These are phyloP conservation scores for Candida insectalens DNA, from an alignment of 805 yeast genomes.

Conservation along the genomic window DNA sequence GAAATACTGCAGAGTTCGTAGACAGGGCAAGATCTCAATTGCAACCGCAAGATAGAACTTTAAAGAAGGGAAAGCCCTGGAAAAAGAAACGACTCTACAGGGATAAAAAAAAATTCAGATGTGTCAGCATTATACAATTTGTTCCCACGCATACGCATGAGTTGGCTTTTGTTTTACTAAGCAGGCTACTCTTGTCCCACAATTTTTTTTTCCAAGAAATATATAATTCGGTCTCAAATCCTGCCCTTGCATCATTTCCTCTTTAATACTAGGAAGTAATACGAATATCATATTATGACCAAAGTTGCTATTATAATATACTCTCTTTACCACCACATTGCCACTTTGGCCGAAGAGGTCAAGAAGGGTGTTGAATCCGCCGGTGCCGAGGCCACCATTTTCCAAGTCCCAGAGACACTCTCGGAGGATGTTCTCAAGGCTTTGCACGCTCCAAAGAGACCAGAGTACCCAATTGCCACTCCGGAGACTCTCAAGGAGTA, in stretches of 20 bases:
- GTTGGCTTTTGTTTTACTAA: no score
- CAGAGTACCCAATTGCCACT: conserved; percentile 49
- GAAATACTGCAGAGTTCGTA: conserved; percentile 51
- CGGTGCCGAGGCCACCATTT: conserved; percentile 62
- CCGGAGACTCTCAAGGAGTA: conserved; percentile 44
- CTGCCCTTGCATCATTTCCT: no score
- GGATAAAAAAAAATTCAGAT: no score
- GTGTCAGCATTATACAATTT: no score
- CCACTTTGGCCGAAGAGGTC: conserved; percentile 56
- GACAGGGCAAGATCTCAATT: conserved; percentile 29
- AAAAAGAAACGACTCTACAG: neutral
- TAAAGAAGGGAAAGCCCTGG: neutral
- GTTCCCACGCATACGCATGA: no score
- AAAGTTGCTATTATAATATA: conserved; percentile 70
- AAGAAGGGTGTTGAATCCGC: conserved; percentile 53
- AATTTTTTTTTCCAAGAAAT: no score
- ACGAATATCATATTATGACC: no score
- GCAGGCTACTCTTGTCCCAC: no score
- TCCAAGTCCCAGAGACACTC: conserved; percentile 74
- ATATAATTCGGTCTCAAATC: no score
- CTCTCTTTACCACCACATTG: conserved; percentile 73
- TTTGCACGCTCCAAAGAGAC: conserved; percentile 63
- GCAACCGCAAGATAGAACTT: conserved; percentile 4
- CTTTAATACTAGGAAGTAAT: no score
- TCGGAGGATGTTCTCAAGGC: conserved; percentile 45